Evolutionary conservation across 78 protist species (phyloP), one percentile per base, ranked within the genome.

Genomic region (Anaeramoeba flamelloides): DNA sequence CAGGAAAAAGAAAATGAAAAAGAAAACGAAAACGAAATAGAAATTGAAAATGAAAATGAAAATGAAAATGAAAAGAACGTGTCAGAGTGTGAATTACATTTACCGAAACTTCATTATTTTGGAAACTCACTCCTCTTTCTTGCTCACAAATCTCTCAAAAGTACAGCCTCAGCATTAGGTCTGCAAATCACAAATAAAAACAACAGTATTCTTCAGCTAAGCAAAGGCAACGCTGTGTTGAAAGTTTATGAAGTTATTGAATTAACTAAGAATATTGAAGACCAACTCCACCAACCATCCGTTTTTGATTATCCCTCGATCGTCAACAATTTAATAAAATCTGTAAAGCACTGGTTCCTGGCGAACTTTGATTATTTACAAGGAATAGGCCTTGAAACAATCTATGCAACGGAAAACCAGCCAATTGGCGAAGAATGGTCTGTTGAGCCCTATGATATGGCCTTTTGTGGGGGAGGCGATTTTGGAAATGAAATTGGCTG

Each of bases 41-140:
- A 53, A 53, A 53, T 53, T 8, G 69, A 53, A 53, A 53, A 53
- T 53, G 69, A 53, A 53, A 53, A 53, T 53, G 69, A 53, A 53
- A 53, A 53, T 53, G 69, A 53, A 53, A 53, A 53, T 53, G 69
- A 53, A 53, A 53, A 26, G 8, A 53, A 53, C 17, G 69, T 26
- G 17, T 26, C 8, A 53, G 69, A 53, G 17, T 53, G 8, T 53
- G 17, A 53, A 53, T 8, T 17, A 53, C 8, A 53, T 53, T 26
- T 26, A 53, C 17, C 17, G 8, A 17, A 53, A 53, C 8, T 53
- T 8, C 34, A 53, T 53, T 53, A 26, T 53, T 26, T 53, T 26
- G 17, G 17, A 26, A 17, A 8, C 8, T 53, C 69, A 26, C 17
- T 53, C 69, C 8, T 26, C 17, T 26, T 17, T 26, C 8, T 53